Evolutionary conservation across 768 basidiomycete genomes (phyloP).

Genomic region (Kondoa malvinella): DNA sequence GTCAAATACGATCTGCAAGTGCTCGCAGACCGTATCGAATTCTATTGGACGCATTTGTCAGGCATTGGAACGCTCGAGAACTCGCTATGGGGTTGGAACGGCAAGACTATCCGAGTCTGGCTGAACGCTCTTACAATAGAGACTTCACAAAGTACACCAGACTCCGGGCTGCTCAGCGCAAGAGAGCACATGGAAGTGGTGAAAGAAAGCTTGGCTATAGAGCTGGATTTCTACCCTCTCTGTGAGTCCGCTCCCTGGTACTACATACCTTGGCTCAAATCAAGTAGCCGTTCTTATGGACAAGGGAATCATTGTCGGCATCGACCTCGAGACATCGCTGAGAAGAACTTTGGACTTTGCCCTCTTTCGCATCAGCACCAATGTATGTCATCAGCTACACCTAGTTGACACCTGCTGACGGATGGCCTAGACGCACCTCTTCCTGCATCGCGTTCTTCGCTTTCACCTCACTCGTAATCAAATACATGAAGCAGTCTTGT

Average conservation of each 20-base stretch:
- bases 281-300: slow-evolving; percentile 98
- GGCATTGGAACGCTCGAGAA: slow-evolving; percentile 89
- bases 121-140: slow-evolving; percentile 87
- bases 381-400: slow-evolving; percentile 41
- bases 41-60: slow-evolving; percentile 94
- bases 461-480: slow-evolving; percentile 52
- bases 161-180: neutral
- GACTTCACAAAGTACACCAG: slow-evolving; percentile 37
- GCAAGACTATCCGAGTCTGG: slow-evolving; percentile 76
- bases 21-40: slow-evolving; percentile 88
- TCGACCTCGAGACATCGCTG: slow-evolving; percentile 67
- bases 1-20: slow-evolving; percentile 96
- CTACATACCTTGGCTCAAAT: neutral
- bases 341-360: slow-evolving; percentile 65
- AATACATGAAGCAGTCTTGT: slow-evolving; percentile 59
- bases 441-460: slow-evolving; percentile 75
- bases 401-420: neutral
- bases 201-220: slow-evolving; percentile 81
- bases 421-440: slow-evolving; percentile 61
- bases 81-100: slow-evolving; percentile 94
- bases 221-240: slow-evolving; percentile 83
- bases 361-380: slow-evolving; percentile 67
- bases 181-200: slow-evolving; percentile 40
- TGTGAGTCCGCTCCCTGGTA: slow-evolving; percentile 40
- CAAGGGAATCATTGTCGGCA: slow-evolving; percentile 94